phyloP scores from a whole-genome alignment of 768 basidiomycete species.

The Phlegmacium glaucopus region DNA sequence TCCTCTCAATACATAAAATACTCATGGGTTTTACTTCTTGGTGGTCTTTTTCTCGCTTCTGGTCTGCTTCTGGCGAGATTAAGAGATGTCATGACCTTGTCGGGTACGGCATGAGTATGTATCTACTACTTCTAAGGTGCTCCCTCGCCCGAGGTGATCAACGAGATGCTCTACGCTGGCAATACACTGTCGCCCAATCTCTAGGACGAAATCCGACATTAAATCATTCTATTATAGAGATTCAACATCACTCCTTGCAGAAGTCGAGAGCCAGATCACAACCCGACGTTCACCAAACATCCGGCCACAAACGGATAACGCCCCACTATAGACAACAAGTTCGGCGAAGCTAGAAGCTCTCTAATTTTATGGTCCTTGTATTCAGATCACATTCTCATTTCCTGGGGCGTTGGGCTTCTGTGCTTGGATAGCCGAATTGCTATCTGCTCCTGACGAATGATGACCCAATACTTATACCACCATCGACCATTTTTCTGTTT shows the following conservation, averaged over 20 bases:
- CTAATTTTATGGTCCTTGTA: too few relatives aligned
- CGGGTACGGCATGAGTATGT: conserved; percentile 15
- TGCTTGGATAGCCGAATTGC: too few relatives aligned
- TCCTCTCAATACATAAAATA: conserved; percentile 13
- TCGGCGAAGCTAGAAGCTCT: too few relatives aligned
- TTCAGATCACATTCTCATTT: too few relatives aligned
- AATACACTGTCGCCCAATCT: not conserved
- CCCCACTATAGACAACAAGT: not conserved
- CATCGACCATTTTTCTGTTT: too few relatives aligned
- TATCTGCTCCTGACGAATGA: too few relatives aligned
- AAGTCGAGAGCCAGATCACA: not conserved
- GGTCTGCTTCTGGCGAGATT: conserved; percentile 10
- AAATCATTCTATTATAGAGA: not conserved
- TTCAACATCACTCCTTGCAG: not conserved
- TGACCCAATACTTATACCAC: too few relatives aligned
- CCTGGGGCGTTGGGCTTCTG: too few relatives aligned
- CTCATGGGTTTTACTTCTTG: conserved; percentile 14
- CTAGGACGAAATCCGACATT: not conserved
- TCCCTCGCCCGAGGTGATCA: conserved; percentile 10
- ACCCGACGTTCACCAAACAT: not conserved
- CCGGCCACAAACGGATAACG: not conserved
- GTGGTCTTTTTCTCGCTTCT: conserved; percentile 13
- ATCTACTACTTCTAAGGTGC: conserved; percentile 13
- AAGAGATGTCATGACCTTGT: conserved; percentile 17
- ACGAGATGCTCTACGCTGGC: not conserved